Percentiles rank a stretch among this genome's conserved stretches.
Evolutionary conservation across 192 early-diverging fungal genomes (phyloP).

Genomic region (Neocallimastix lanati): DNA sequence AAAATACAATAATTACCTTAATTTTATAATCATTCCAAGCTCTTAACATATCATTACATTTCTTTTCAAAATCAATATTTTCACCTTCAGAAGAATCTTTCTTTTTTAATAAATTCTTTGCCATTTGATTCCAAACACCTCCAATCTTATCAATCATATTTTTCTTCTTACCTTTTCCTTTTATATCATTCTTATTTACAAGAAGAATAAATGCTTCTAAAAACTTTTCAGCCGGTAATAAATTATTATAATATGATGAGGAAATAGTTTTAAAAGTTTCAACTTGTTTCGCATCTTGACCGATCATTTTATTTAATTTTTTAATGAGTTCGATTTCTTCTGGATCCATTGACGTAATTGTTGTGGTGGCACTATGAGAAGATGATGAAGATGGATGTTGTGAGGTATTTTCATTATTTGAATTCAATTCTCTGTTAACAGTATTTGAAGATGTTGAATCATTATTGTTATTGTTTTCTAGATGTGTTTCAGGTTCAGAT

Average conservation of each 20-base stretch:
- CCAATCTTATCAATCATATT: conserved; percentile 10
- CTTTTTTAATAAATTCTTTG: conserved; percentile 21
- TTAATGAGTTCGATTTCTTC: conserved; percentile 10
- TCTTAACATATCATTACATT: conserved; percentile 34
- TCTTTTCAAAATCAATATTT: conserved; percentile 22
- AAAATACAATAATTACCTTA: conserved; percentile 9
- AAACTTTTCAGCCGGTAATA: conserved; percentile 13
- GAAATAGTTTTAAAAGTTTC: conserved; percentile 20
- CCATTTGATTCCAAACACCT: conserved; percentile 19
- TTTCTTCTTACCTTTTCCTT: conserved; percentile 8
- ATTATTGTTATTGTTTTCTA: background rate
- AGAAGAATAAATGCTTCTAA: conserved; percentile 13
- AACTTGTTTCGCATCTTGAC: conserved; percentile 9
- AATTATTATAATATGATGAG: conserved; percentile 7
- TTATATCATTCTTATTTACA: conserved; percentile 1
- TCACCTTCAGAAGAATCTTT: conserved; percentile 27
- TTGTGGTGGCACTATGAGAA: background rate
- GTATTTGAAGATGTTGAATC: background rate
- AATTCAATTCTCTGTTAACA: background rate
- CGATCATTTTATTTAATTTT: conserved; percentile 16
- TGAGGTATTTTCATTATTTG: background rate
- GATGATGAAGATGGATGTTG: background rate
- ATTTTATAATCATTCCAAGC: conserved; percentile 50
- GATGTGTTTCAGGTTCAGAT: background rate
- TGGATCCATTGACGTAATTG: background rate